Conservation (phyloP, 1,139 yeast genomes). For the Blastobotrys petasosporus region DNA sequence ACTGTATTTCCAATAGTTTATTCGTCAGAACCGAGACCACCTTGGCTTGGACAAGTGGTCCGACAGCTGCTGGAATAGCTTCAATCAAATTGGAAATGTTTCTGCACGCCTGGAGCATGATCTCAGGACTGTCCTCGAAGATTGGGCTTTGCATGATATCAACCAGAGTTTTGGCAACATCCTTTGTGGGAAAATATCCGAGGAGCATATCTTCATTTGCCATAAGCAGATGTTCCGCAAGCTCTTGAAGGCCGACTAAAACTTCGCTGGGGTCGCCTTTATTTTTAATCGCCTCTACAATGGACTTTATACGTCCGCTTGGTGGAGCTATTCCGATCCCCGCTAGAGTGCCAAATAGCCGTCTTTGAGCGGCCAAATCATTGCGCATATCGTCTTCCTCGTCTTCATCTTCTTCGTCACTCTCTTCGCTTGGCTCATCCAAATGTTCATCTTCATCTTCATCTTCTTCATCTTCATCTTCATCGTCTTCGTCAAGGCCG, state of each 20-base stretch:
- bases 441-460: slow-evolving; percentile 17
- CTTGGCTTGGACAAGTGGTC: slow-evolving; percentile 58
- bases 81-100: slow-evolving; percentile 80
- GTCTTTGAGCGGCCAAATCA: not conserved
- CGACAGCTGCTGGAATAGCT: slow-evolving; percentile 61
- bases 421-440: slow-evolving; percentile 1
- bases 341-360: slow-evolving; percentile 30
- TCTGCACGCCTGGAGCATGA: slow-evolving; percentile 78
- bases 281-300: slow-evolving; percentile 29
- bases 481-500: slow-evolving; percentile 6
- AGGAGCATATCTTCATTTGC: slow-evolving; percentile 33
- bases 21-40: slow-evolving; percentile 62
- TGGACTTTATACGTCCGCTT: slow-evolving; percentile 24
- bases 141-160: slow-evolving; percentile 53
- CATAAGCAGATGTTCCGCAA: slow-evolving; percentile 35
- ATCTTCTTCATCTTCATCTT: slow-evolving; percentile 12
- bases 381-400: not conserved
- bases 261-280: slow-evolving; percentile 43
- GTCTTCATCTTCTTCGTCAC: slow-evolving; percentile 4
- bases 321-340: slow-evolving; percentile 23
- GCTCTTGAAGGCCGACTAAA: slow-evolving; percentile 36
- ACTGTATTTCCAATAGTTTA: slow-evolving; percentile 68
- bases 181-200: slow-evolving; percentile 50
- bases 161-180: slow-evolving; percentile 52
- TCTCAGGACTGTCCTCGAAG: slow-evolving; percentile 62